Evolutionary conservation across 2,329 filamentous ascomycete genomes (phyloP), one percentile per base, ranked within the genome.

Genomic region (Scedosporium dehoogii): DNA sequence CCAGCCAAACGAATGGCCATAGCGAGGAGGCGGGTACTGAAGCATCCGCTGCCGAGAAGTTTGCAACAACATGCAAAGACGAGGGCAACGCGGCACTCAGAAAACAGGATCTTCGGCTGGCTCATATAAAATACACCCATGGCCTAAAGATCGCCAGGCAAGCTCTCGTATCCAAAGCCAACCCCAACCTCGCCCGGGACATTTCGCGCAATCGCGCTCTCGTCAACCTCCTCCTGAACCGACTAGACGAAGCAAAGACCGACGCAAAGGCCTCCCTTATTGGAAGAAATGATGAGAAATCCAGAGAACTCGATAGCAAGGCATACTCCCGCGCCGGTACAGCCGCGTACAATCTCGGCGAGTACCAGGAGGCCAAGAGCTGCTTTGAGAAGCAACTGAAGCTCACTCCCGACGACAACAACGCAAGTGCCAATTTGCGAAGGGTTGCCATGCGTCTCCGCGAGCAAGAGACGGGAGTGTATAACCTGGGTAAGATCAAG

Each of bases 281-380:
- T 0, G 21, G 58, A 1, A 51, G 53, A 1, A 48, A 66, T 4
- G 61, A 59, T 2, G 48, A 64, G 1, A 65, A 65, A 0, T 63
- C 63, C 38, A 56, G 57, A 6, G 56, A 58, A 21, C 70, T 74
- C 9, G 72, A 74, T 63, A 73, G 72, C 71, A 71, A 70, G 44
- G 68, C 70, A 0, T 72, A 73, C 63, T 70, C 69, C 59, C 69
- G 69, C 10, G 74, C 73, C 1, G 73, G 71, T 1, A 68, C 68
- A 6, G 73, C 73, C 1, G 67, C 71, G 4, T 75, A 75, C 63
- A 70, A 70, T 3, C 69, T 75, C 0, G 68, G 71, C 41, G 64
- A 71, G n/a, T 75, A 73, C 65, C 6, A 58, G 2, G 29, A 61
- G 1, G 68, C 67, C 63, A 67, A 67, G 38, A 3, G 59, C 4